Evolutionary conservation across 2,329 filamentous ascomycete species (phyloP).

Genomic region (Aureobasidium sp.): DNA sequence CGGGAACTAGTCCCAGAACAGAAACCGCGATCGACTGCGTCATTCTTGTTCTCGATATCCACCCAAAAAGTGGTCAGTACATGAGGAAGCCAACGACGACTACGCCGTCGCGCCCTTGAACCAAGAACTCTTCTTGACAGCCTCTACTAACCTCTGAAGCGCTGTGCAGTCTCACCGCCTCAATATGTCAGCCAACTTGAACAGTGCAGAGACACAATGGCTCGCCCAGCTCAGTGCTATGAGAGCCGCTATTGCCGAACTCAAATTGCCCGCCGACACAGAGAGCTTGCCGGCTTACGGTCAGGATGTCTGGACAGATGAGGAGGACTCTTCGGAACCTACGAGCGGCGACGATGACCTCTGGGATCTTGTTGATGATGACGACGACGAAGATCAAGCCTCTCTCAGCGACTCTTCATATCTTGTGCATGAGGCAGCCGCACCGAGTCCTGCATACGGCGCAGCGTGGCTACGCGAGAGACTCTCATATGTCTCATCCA

Average conservation of each 20-base stretch:
- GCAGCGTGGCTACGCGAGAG: constrained; percentile 62
- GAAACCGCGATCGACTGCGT: constrained; percentile 7
- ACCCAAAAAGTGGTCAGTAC: constrained; percentile 1
- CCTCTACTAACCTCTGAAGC: neutral
- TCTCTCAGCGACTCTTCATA: constrained; percentile 60
- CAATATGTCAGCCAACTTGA: constrained; percentile 34
- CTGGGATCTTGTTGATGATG: constrained; percentile 84
- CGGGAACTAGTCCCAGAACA: constrained; percentile 3
- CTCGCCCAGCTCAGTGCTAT: constrained; percentile 77
- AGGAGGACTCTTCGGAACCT: constrained; percentile 56
- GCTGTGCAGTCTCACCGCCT: neutral
- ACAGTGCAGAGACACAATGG: constrained; percentile 61
- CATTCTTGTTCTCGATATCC: neutral
- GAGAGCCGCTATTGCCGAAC: constrained; percentile 72
- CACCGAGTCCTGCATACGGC: constrained; percentile 40
- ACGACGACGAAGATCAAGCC: constrained; percentile 56
- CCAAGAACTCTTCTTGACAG: neutral
- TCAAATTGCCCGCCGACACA: constrained; percentile 48
- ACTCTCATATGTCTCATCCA: constrained; percentile 63
- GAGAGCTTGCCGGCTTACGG: constrained; percentile 46
- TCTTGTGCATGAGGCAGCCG: constrained; percentile 37
- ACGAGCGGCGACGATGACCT: constrained; percentile 68
- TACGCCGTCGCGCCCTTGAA: neutral
- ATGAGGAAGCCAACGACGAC: neutral
- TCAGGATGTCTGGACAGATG: constrained; percentile 55